Conservation (phyloP, 148 eudicot genomes). For the Suaeda aralocaspica region DNA sequence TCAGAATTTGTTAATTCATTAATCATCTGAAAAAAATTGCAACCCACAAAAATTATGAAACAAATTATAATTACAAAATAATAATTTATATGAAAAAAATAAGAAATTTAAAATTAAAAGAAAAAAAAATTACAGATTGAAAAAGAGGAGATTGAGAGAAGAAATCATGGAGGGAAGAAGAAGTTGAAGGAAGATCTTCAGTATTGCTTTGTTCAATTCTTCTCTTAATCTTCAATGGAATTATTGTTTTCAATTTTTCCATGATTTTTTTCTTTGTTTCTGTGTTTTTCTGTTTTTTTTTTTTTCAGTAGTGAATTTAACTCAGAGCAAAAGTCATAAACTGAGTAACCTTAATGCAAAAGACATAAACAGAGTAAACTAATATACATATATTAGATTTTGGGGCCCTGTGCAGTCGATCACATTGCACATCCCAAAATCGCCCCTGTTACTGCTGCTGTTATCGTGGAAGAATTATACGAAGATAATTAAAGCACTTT, state of each 20-base stretch:
- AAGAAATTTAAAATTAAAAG: background rate
- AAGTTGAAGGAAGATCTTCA: constrained; percentile 45
- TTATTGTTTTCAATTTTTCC: constrained; percentile 55
- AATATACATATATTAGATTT: too few species aligned
- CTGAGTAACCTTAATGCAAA: too few species aligned
- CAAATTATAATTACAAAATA: background rate
- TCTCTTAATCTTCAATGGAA: constrained; percentile 44
- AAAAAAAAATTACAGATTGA: constrained; percentile 40
- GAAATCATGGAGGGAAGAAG: constrained; percentile 61
- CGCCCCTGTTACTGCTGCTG: too few species aligned
- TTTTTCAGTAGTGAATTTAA: too few species aligned
- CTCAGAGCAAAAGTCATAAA: too few species aligned
- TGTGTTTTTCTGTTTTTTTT: background rate
- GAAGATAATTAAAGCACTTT: too few species aligned
- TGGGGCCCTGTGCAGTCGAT: too few species aligned
- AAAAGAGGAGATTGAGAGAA: constrained; percentile 54
- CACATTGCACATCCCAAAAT: too few species aligned
- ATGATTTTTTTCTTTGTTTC: constrained; percentile 25
- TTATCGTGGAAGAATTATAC: too few species aligned
- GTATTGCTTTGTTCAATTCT: constrained; percentile 39
- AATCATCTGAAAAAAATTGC: constrained; percentile 40
- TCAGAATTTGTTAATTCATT: constrained; percentile 62
- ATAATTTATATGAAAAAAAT: background rate
- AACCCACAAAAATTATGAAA: background rate
- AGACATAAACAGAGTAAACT: too few species aligned